Evolutionary conservation across 257 asterid genomes (phyloP).

Genomic region (Capsicum pubescens): DNA sequence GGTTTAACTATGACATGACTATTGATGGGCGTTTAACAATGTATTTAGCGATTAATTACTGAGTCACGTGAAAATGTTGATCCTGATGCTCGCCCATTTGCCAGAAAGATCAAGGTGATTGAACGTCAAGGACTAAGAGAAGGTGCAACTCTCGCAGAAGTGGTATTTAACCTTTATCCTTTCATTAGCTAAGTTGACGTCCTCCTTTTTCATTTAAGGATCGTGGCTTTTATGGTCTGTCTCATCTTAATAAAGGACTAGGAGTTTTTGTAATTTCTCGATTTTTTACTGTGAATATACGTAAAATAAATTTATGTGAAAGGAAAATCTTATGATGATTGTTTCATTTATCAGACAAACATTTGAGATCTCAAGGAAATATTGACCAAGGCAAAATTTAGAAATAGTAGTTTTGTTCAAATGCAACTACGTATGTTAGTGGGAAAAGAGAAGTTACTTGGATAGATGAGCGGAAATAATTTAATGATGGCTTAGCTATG

Average conservation of each 20-base stretch:
- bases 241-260: conserved; percentile 3
- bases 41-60: conserved; percentile 78
- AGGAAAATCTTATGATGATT: background rate
- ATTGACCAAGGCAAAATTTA: background rate
- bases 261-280: background rate
- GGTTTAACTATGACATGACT: conserved; percentile 11
- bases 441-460: background rate
- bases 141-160: conserved; percentile 88
- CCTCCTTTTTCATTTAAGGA: background rate
- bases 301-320: background rate
- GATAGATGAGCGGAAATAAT: conserved; percentile 9
- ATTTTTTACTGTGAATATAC: background rate
- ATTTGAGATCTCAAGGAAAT: conserved; percentile 24
- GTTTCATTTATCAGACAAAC: conserved; percentile 17
- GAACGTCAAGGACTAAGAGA: conserved; percentile 93
- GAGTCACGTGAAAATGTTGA: conserved; percentile 90
- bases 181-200: conserved; percentile 23
- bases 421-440: background rate
- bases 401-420: conserved; percentile 8
- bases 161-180: conserved; percentile 60
- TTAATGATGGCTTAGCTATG: conserved; percentile 9
- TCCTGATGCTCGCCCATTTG: conserved; percentile 98
- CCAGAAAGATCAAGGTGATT: conserved; percentile 81
- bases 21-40: conserved; percentile 25
- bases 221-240: background rate